Conservation (phyloP, 768 basidiomycete species). For the Naganishia randhawae region DNA sequence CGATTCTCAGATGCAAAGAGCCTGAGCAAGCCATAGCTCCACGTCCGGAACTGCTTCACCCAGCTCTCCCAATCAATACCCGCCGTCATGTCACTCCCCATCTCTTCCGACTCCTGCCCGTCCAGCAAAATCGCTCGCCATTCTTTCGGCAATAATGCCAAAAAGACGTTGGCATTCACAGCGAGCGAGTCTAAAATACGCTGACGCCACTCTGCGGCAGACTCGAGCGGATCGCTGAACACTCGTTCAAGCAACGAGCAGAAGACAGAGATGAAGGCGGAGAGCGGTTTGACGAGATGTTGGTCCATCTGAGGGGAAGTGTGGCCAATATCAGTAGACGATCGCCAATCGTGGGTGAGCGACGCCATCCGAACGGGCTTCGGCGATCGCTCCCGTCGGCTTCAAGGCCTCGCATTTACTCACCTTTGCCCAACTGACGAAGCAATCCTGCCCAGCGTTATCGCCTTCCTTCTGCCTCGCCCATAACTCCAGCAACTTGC, state of each 20-base stretch:
- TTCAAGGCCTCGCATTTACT: background rate
- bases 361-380: background rate
- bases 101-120: background rate
- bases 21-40: constrained; percentile 28
- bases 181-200: constrained; percentile 36
- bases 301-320: constrained; percentile 53
- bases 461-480: constrained; percentile 19
- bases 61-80: constrained; percentile 26
- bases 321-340: too few species aligned
- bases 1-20: constrained; percentile 34
- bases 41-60: constrained; percentile 25
- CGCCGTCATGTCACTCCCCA: background rate
- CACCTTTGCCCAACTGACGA: constrained; percentile 28
- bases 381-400: background rate
- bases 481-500: constrained; percentile 24
- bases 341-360: too few species aligned
- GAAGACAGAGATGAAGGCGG: constrained; percentile 43
- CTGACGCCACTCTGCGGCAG: constrained; percentile 33
- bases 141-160: constrained; percentile 33
- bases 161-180: constrained; percentile 35
- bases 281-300: constrained; percentile 64
- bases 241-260: constrained; percentile 37
- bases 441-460: constrained; percentile 25
- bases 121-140: constrained; percentile 30
- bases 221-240: constrained; percentile 43